phyloP scores from a whole-genome alignment of 2,329 filamentous ascomycete genomes.

The Cladosporium oxysporum region DNA sequence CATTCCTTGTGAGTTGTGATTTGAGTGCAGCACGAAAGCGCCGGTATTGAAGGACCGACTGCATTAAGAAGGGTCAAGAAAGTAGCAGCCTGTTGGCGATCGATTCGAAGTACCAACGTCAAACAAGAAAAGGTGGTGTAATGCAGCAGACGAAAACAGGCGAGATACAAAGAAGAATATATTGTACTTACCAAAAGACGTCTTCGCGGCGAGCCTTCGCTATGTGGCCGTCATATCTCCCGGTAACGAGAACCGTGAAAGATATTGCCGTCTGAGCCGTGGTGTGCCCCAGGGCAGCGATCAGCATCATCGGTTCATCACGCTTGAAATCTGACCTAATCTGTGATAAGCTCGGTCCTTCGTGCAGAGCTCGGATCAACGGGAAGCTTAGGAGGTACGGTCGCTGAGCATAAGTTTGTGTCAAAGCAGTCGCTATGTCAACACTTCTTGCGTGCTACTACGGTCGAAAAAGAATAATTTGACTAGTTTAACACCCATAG shows the following conservation, averaged over 20 bases:
- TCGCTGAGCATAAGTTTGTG: not conserved
- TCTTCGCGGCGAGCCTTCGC: not conserved
- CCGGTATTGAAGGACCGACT: conserved; percentile 30
- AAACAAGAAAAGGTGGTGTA: not conserved
- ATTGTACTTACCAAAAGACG: not conserved
- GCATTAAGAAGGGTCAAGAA: conserved; percentile 11
- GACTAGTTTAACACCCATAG: not conserved
- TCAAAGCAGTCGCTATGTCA: not conserved
- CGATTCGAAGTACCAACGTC: not conserved
- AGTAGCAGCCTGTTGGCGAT: not conserved
- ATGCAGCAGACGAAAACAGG: not conserved
- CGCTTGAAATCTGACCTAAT: conserved; percentile 3
- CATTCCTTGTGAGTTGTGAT: conserved; percentile 28
- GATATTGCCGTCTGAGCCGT: not conserved
- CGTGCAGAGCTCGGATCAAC: not conserved
- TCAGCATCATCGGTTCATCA: conserved; percentile 5
- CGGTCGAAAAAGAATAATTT: not conserved
- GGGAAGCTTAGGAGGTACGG: not conserved
- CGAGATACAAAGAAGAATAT: not conserved
- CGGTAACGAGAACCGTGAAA: not conserved
- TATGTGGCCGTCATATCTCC: conserved; percentile 1
- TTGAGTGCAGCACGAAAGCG: conserved; percentile 29
- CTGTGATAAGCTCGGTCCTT: not conserved
- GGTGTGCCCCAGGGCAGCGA: not conserved
- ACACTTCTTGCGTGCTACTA: not conserved